phyloP scores from a whole-genome alignment of 2,329 filamentous ascomycete genomes.

The Curvularia verruculosa region DNA sequence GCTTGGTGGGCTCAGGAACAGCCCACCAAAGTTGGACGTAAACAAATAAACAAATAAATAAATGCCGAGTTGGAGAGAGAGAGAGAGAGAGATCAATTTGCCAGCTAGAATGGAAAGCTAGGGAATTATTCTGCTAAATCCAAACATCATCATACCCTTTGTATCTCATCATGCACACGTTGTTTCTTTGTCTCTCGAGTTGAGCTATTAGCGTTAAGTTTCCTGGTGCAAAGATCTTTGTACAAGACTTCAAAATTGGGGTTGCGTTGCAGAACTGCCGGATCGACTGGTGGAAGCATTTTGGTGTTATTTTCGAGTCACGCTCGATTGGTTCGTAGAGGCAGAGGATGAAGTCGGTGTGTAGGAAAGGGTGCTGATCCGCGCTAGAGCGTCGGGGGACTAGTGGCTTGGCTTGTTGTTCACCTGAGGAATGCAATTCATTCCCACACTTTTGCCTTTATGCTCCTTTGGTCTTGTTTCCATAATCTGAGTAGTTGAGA shows the following conservation, averaged over 20 bases:
- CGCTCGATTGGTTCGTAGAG: neutral
- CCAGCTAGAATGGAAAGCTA: neutral
- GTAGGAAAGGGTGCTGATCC: constrained; percentile 2
- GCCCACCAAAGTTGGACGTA: neutral
- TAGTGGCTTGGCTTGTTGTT: constrained; percentile 16
- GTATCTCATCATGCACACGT: constrained; percentile 50
- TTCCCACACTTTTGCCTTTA: neutral
- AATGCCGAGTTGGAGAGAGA: neutral
- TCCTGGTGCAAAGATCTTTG: constrained; percentile 52
- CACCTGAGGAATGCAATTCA: neutral
- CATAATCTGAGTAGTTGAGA: neutral
- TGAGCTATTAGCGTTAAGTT: constrained; percentile 54
- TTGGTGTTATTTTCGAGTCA: neutral
- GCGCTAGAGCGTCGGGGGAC: constrained; percentile 3
- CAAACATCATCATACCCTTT: constrained; percentile 38
- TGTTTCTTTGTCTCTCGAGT: constrained; percentile 52
- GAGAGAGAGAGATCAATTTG: neutral
- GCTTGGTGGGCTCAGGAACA: neutral
- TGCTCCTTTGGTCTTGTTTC: too few relatives aligned
- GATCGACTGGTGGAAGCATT: constrained; percentile 54
- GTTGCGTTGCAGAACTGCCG: constrained; percentile 47
- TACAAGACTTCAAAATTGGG: constrained; percentile 55
- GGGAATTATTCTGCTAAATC: neutral
- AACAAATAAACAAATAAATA: constrained; percentile 7
- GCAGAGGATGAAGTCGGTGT: constrained; percentile 1